phyloP scores from a whole-genome alignment of 257 asterid species.

The Solanum virginianum region DNA sequence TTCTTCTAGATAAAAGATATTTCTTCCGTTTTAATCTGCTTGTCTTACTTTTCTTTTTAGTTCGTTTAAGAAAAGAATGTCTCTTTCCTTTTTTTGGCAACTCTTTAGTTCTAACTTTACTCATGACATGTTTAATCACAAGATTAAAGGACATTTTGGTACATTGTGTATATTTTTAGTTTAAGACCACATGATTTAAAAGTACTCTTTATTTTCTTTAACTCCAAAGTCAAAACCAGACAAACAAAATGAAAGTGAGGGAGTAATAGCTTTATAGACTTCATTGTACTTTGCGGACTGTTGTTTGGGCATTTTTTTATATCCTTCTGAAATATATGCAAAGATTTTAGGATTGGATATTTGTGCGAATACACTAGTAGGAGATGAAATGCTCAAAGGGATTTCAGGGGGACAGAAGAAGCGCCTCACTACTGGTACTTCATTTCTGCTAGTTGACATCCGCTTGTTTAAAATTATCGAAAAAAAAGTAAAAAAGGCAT shows the following conservation, averaged over 20 bases:
- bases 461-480: neutral
- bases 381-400: constrained; percentile 92
- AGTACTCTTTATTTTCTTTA: too few relatives aligned
- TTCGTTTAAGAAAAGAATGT: too few relatives aligned
- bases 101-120: too few relatives aligned
- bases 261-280: neutral
- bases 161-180: too few relatives aligned
- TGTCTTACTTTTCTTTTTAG: too few relatives aligned
- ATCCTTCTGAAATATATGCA: constrained; percentile 33
- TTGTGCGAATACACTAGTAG: constrained; percentile 87
- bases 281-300: neutral
- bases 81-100: too few relatives aligned
- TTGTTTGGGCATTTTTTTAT: constrained; percentile 1
- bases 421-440: constrained; percentile 78
- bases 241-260: too few relatives aligned
- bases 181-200: too few relatives aligned
- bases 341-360: constrained; percentile 55
- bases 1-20: neutral
- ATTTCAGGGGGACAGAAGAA: constrained; percentile 95
- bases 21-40: too few relatives aligned
- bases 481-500: neutral
- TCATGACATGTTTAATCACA: too few relatives aligned
- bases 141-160: too few relatives aligned
- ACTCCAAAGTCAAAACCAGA: too few relatives aligned
- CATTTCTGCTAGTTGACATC: neutral